Base-by-base conservation (phyloP, 2,329 filamentous ascomycete genomes). In the Nigrospora oryzae region DNA sequence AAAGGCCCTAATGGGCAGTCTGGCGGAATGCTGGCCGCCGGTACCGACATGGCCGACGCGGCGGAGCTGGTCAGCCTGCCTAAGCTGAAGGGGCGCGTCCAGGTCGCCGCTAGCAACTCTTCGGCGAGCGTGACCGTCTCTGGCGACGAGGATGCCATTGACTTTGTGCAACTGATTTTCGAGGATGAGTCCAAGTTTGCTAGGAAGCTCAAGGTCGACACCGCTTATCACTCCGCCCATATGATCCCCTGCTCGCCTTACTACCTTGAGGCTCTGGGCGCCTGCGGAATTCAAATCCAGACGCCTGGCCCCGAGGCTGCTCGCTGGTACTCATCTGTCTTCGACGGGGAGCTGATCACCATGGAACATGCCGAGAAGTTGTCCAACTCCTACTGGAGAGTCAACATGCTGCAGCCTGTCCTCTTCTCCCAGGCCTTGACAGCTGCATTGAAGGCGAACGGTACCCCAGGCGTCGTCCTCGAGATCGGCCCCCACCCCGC, bases 1-100 rank as follows among this genome's bases (percentile, higher is more conserved):
- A 68, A 63, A 44, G 36, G 58, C 28, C 61, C 58, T 11, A 58
- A 64, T 46, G 63, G 63, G 0, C 47, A 61, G 1, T 60, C 70
- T 1, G 75, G 75, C 0, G 59, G 64, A 5, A 80, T 79, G 76
- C 63, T 77, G 55, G 75, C 75, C 1, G 71, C 76, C 2, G 75
- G 71, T 4, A 31, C 38, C 13, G 19, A 19, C 10, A 14, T 31
- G 19, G 38, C 19, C 3, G 38, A 40, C 28, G 38, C 38, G 2
- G 12, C 38, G 13, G 38, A 40, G 10, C 23, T 40, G 19, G 61
- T 63, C 1, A 64, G 61, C n/a, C 58, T 64, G 8, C 58, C 62
- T 47, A 64, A 66, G 31, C 56, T 65, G 5, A 60, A 62, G 48
- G 59, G 60, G 1, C 47, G 47, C 6, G 60, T 59, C 4, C 31